Base-by-base conservation (phyloP, 2,329 filamentous ascomycete species). In the Cytospora mali region DNA sequence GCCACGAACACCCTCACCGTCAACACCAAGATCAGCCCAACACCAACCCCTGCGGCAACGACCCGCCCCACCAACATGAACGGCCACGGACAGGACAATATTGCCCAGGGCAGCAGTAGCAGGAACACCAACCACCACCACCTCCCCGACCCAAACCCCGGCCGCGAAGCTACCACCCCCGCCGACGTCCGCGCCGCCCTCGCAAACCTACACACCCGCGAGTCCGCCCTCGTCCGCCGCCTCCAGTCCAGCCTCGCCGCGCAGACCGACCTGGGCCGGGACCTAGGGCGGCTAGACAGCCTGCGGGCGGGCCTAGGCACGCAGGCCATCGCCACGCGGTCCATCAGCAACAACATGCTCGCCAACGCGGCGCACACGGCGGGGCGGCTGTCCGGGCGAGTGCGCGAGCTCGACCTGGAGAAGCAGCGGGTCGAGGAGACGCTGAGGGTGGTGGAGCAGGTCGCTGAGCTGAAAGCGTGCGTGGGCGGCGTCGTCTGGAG, bases 381-480 rank as follows among this genome's bases (percentile, higher is more conserved):
- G 4, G 88, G 88, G 59, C 87, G 91, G 62, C 90, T 98, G 67
- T 96, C 93, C 61, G 87, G 87, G 71, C 91, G 93, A 58, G 95
- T 99, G 61, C 93, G 91, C 74, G 84, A 87, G 68, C 85, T 99
- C 35, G 95, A 99, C 73, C 82, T 92, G 62, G 94, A 99, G 77
- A 96, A 98, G 80, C 88, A 88, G 63, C 86, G 93, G 29, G 94
- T 99, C 10, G 93, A 95, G 74, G 89, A 93, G 56, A 98, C 95
- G 0, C 80, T 99, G 62, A 85, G 89, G 10, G 93, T 98, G 3
- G 95, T 98, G 13, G 94, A 98, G 76, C 93, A 97, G 78, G 94
- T 99, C 16, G 91, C 92, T 6, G 95, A 99, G 81, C 88, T 99
- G 68, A 98, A 98, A 78, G 91, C 95, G 10, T 99, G 95, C 74